phyloP scores from a whole-genome alignment of 1,284 basidiomycete genomes.

The Ceratobasidium sp. region DNA sequence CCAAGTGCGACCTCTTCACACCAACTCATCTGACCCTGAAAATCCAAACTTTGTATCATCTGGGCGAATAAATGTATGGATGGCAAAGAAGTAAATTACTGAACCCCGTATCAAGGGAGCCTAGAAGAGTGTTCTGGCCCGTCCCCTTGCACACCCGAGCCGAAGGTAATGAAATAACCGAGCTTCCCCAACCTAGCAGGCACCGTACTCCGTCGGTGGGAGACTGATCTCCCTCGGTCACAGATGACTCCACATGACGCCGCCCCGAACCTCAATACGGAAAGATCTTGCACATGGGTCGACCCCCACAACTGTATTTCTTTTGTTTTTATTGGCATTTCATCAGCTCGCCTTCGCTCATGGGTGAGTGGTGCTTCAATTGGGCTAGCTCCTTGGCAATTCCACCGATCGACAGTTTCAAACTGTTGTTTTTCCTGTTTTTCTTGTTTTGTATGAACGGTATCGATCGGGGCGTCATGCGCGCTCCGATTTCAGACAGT shows the following conservation, averaged over 20 bases:
- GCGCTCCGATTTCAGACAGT: no score
- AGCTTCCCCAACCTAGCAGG: slow-evolving; percentile 1
- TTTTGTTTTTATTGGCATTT: slow-evolving; percentile 32
- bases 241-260: neutral
- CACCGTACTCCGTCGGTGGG: neutral
- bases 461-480: no score
- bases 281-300: neutral
- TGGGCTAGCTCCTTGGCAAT: neutral
- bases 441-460: no score
- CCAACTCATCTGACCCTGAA: no score
- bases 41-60: no score
- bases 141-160: neutral
- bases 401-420: no score
- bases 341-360: slow-evolving; percentile 19
- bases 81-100: no score
- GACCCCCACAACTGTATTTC: neutral
- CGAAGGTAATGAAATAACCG: slow-evolving; percentile 28
- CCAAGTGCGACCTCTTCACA: no score
- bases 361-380: slow-evolving; percentile 14
- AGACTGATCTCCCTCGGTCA: neutral
- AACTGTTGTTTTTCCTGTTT: no score
- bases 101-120: neutral
- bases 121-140: neutral
- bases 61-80: no score
- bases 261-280: slow-evolving; percentile 1